A percentile compares a stretch with the other conserved stretches of the same genome.
Conservation (phyloP, 2,329 filamentous ascomycete species). For the Ascochyta pisi region DNA sequence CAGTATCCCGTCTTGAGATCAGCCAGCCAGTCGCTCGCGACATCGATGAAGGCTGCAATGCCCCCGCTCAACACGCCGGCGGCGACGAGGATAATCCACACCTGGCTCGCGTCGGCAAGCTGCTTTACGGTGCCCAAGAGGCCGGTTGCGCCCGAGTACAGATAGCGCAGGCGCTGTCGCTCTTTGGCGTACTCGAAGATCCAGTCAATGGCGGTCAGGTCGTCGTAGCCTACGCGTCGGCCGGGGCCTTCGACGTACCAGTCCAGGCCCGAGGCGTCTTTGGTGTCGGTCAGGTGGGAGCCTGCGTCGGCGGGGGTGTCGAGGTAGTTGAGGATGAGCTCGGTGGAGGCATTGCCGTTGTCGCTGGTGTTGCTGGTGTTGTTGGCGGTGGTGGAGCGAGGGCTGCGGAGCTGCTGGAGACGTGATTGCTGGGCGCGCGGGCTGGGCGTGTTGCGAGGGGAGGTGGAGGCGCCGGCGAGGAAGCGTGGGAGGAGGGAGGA, state of each 20-base stretch:
- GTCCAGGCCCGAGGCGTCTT: conserved; percentile 62
- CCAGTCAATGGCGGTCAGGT: conserved; percentile 98
- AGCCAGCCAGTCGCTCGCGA: conserved; percentile 90
- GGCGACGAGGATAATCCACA: conserved; percentile 87
- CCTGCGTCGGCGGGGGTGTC: conserved; percentile 48
- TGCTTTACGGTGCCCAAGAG: conserved; percentile 75
- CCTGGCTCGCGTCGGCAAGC: conserved; percentile 83
- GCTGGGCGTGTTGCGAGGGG: conserved; percentile 22
- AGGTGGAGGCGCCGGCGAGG: conserved; percentile 41
- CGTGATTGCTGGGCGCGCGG: conserved; percentile 37
- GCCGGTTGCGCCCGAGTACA: conserved; percentile 73
- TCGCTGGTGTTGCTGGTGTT: conserved; percentile 18
- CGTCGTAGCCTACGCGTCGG: conserved; percentile 89
- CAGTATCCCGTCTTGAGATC: conserved; percentile 93
- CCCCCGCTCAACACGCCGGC: conserved; percentile 84
- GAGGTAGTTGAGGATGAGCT: conserved; percentile 53
- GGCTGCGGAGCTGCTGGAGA: conserved; percentile 27
- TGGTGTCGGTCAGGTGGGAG: conserved; percentile 50
- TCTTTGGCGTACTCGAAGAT: conserved; percentile 99
- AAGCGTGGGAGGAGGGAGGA: conserved; percentile 54
- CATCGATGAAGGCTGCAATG: conserved; percentile 87
- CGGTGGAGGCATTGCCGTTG: conserved; percentile 40
- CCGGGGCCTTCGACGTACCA: conserved; percentile 93
- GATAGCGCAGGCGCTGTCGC: conserved; percentile 80
- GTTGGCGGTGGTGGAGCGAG: conserved; percentile 15